Base-by-base conservation (phyloP, 2,329 filamentous ascomycete genomes). In the Paradendryphiella salina region DNA sequence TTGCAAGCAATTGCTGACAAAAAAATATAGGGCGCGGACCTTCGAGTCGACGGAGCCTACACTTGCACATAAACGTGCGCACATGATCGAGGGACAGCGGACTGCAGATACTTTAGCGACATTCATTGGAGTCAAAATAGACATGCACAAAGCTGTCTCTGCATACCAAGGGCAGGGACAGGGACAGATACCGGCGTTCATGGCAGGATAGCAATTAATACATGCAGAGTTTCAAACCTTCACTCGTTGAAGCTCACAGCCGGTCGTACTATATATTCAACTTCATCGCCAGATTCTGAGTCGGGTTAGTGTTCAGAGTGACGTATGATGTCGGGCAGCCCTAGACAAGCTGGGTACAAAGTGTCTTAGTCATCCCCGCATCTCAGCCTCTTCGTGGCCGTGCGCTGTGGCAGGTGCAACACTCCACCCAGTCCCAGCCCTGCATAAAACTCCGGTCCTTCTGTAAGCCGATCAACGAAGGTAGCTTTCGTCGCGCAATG, bases 31-130 rank as follows among this genome's bases (percentile, higher is more conserved):
- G 85, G 89, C 3, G 87, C 88, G 1, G 89, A 94, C 61, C 78
- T 94, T 61, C 82, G 89, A 21, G 89, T 95, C 31, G 90, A 95
- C 63, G 90, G 90, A 52, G 90, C 90, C n/a, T 95, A 92, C 76
- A 91, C 89, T n/a, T 77, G 89, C 56, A 90, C 87, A 51, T 90
- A 51, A 50, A 20, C 32, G 1, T 28, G 1, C 21, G 15, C 3
- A 17, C 10, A 26, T 18, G 1, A 18, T 6, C 21, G n/a, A 2
- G 26, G 21, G 18, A 28, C 10, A 28, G 13, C 11, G 11, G 28
- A 32, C 5, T 3, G 28, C 6, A 20, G 4, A 18, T 23, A 39
- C 5, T n/a, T n/a, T 13, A 14, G 29, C 29, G 7, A 36, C 11
- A 41, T 42, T 39, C 31, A 28, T 9, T 48, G 29, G 38, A 4